phyloP scores from a whole-genome alignment of 2,329 filamentous ascomycete species.

The Arthrobotrys entomopaga region DNA sequence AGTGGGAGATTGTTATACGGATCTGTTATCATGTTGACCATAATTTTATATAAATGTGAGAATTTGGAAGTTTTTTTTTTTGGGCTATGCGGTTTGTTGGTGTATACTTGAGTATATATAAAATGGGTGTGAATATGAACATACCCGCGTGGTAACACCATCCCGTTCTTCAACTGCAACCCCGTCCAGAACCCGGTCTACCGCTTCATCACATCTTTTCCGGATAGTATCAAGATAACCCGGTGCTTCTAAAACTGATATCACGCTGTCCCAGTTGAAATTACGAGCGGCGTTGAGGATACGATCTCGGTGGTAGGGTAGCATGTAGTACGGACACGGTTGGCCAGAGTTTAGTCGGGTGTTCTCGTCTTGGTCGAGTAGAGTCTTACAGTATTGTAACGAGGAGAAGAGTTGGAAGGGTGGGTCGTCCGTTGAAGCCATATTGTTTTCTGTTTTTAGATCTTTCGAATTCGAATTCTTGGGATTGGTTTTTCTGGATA shows the following conservation, averaged over 20 bases:
- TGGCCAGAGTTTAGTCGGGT: constrained; percentile 57
- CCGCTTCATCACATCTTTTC: constrained; percentile 12
- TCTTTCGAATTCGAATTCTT: not conserved
- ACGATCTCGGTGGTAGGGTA: constrained; percentile 80
- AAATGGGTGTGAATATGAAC: no score
- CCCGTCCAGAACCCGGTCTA: not conserved
- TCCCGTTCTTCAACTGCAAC: not conserved
- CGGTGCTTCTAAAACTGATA: constrained; percentile 66
- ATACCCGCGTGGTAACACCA: not conserved
- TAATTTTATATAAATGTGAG: not conserved
- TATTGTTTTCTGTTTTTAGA: not conserved
- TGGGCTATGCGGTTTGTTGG: not conserved
- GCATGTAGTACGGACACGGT: constrained; percentile 78
- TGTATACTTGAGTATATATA: constrained; percentile 24
- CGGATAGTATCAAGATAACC: constrained; percentile 62
- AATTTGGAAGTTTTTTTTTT: no score
- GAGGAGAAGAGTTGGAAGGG: constrained; percentile 75
- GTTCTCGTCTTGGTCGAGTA: constrained; percentile 62
- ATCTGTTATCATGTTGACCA: constrained; percentile 43
- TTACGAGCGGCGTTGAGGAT: constrained; percentile 73
- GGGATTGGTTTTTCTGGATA: not conserved
- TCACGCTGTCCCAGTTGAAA: constrained; percentile 68
- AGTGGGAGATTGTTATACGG: constrained; percentile 54
- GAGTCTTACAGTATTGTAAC: constrained; percentile 73
- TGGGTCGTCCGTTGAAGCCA: not conserved